A percentile compares a stretch with the other conserved stretches of the same genome.
These are phyloP conservation scores for Apium graveolens DNA, from an alignment of 129 eudicot species.

Conservation along the genomic window DNA sequence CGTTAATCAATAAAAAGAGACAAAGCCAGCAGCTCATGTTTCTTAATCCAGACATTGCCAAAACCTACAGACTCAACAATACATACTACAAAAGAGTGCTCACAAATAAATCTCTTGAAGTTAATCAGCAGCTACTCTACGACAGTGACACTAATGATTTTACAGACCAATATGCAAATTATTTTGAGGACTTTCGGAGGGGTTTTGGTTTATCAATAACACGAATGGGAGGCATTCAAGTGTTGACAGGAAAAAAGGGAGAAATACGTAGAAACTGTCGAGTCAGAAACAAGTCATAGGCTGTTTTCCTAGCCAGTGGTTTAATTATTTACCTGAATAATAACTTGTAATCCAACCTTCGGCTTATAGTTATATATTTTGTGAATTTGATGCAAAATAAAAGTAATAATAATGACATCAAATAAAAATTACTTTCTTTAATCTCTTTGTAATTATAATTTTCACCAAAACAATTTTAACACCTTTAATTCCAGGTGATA, in stretches of 20 bases:
- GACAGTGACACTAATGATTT: conserved; percentile 42
- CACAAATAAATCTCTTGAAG: conserved; percentile 38
- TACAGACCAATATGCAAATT: conserved; percentile 33
- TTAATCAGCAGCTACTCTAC: conserved; percentile 55
- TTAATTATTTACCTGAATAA: not conserved
- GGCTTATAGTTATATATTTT: too few relatives aligned
- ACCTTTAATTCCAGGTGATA: too few relatives aligned
- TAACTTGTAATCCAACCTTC: not conserved
- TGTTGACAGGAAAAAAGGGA: conserved; percentile 59
- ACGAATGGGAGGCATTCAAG: conserved; percentile 54
- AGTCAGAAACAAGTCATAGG: conserved; percentile 20
- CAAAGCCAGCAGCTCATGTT: conserved; percentile 44
- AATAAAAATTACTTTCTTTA: too few relatives aligned
- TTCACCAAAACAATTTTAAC: too few relatives aligned
- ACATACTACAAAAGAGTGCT: conserved; percentile 52
- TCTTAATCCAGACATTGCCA: conserved; percentile 45
- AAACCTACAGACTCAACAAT: conserved; percentile 43
- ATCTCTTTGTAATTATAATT: too few relatives aligned
- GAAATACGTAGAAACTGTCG: conserved; percentile 62
- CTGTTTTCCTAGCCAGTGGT: not conserved
- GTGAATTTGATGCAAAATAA: not conserved
- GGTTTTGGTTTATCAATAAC: conserved; percentile 51
- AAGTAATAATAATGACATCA: not conserved
- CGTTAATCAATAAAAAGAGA: conserved; percentile 27
- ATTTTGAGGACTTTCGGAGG: conserved; percentile 37